Evolutionary conservation across 805 yeast genomes (phyloP).

Genomic region (Saccharomycopsis sp.): DNA sequence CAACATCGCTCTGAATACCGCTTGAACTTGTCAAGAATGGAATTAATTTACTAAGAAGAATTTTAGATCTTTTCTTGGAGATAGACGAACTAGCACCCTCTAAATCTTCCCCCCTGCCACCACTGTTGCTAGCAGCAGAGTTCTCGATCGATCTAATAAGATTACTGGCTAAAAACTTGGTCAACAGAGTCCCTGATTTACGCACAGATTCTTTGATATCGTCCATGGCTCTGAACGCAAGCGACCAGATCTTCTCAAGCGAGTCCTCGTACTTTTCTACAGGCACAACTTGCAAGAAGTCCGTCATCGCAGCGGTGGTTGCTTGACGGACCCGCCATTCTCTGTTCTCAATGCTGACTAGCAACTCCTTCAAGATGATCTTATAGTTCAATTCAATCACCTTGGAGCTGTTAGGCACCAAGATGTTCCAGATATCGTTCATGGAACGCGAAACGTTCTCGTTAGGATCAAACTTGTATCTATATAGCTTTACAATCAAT

Average conservation of each 20-base stretch:
- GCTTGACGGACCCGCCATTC: constrained; percentile 97
- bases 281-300: constrained; percentile 58
- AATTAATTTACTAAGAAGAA: constrained; percentile 49
- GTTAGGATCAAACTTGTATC: constrained; percentile 84
- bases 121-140: constrained; percentile 24
- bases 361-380: constrained; percentile 55
- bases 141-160: constrained; percentile 52
- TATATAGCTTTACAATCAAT: constrained; percentile 73
- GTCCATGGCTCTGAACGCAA: constrained; percentile 85
- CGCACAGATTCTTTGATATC: constrained; percentile 93
- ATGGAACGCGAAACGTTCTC: constrained; percentile 68
- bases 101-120: constrained; percentile 3
- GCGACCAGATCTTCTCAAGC: constrained; percentile 71
- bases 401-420: constrained; percentile 50
- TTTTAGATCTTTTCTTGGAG: constrained; percentile 36
- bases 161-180: constrained; percentile 57
- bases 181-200: constrained; percentile 64
- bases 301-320: constrained; percentile 62
- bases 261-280: constrained; percentile 41
- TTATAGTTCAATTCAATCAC: constrained; percentile 50
- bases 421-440: constrained; percentile 80
- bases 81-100: constrained; percentile 26
- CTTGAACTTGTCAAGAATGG: constrained; percentile 76
- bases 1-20: constrained; percentile 80
- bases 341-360: constrained; percentile 62